Evolutionary conservation across 495 filamentous ascomycete genomes (phyloP).

Genomic region (Talaromyces thailandensis): DNA sequence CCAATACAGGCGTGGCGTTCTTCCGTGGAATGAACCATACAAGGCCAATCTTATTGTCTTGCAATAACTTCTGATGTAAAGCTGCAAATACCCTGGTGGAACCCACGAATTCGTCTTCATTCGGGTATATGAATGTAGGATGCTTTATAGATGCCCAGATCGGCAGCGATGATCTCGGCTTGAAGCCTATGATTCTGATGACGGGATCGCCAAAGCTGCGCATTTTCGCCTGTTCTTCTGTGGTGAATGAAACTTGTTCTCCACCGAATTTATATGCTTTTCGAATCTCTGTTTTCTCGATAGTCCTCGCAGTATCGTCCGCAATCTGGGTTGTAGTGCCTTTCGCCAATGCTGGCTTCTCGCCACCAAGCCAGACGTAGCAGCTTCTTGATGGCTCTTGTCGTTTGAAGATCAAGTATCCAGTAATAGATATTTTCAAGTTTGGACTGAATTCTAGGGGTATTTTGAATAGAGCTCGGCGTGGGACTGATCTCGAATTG

Average conservation of each 20-base stretch:
- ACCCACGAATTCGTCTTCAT: constrained; percentile 80
- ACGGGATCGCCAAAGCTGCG: constrained; percentile 71
- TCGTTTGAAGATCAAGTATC: constrained; percentile 79
- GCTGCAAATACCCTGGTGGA: constrained; percentile 90
- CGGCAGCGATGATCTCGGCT: constrained; percentile 62
- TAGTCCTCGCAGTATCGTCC: constrained; percentile 60
- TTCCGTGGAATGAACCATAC: constrained; percentile 83
- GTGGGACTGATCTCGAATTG: constrained; percentile 82
- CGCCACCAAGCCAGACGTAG: constrained; percentile 78
- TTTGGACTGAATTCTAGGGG: constrained; percentile 80
- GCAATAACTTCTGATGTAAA: constrained; percentile 76
- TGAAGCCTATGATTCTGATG: constrained; percentile 92
- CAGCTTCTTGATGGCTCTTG: constrained; percentile 71
- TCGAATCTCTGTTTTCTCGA: constrained; percentile 74
- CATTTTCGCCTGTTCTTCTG: constrained; percentile 69
- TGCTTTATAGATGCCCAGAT: constrained; percentile 82
- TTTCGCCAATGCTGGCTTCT: constrained; percentile 69
- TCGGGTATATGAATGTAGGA: constrained; percentile 88
- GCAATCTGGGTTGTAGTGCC: constrained; percentile 63
- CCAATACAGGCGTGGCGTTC: constrained; percentile 68
- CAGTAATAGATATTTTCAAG: constrained; percentile 81
- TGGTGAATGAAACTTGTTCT: constrained; percentile 75
- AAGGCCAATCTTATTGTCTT: constrained; percentile 67
- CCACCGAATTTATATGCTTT: constrained; percentile 96
- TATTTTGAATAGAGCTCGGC: constrained; percentile 77